Conservation (phyloP, 495 filamentous ascomycete species). For the Daldinia grandis region DNA sequence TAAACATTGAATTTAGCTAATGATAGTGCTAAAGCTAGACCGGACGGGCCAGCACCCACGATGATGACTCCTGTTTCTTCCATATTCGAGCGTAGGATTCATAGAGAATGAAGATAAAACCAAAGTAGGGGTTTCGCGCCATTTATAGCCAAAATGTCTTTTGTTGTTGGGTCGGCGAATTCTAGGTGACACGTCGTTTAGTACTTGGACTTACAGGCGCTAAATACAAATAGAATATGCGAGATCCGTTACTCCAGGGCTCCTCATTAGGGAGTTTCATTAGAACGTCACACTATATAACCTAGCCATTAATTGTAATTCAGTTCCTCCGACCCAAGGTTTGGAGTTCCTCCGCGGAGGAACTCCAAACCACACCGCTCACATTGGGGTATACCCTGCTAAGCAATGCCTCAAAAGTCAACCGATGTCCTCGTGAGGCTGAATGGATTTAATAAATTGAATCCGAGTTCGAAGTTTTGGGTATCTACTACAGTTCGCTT, state of each 20-base stretch:
- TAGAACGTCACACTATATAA: not conserved
- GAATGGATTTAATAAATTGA: not conserved
- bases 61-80: slow-evolving; percentile 48
- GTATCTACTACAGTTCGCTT: not conserved
- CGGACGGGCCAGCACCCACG: slow-evolving; percentile 52
- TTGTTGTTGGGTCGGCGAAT: not conserved
- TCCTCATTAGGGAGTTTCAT: not conserved
- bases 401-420: not conserved
- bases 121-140: no score
- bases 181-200: not conserved
- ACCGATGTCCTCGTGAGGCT: not conserved
- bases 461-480: not conserved
- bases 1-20: slow-evolving; percentile 47
- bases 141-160: not conserved
- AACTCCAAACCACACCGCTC: slow-evolving; percentile 1
- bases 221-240: not conserved
- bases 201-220: not conserved
- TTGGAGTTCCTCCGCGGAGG: slow-evolving; percentile 37
- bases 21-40: slow-evolving; percentile 45
- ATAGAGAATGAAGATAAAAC: not conserved
- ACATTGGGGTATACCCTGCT: not conserved
- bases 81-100: slow-evolving; percentile 2
- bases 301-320: no score
- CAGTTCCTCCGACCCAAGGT: slow-evolving; percentile 7
- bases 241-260: not conserved